Percentiles rank a stretch among this genome's conserved stretches.
phyloP scores from a whole-genome alignment of 352 stramenopile genomes.

The Phytophthora constricta region DNA sequence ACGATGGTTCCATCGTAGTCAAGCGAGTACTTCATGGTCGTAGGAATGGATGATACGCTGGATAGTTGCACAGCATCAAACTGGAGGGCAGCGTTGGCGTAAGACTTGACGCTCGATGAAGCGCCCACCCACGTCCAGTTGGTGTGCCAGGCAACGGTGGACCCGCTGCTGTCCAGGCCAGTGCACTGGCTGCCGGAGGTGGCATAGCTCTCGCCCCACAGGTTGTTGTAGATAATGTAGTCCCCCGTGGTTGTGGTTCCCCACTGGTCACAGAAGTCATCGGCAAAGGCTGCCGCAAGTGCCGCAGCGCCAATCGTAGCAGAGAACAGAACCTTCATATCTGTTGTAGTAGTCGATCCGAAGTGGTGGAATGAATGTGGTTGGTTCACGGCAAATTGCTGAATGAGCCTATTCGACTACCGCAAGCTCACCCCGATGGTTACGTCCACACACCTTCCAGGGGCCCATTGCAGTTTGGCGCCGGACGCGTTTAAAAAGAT shows the following conservation, averaged over 20 bases:
- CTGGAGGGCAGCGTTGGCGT: constrained; percentile 47
- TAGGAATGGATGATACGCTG: constrained; percentile 41
- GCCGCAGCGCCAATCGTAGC: constrained; percentile 1
- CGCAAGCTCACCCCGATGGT: neutral
- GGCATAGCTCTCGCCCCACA: constrained; percentile 40
- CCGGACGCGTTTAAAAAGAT: neutral
- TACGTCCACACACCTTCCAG: too few species aligned
- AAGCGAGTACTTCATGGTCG: constrained; percentile 41
- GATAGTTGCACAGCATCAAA: constrained; percentile 41
- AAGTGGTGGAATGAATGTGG: too few species aligned
- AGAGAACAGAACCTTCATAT: constrained; percentile 26
- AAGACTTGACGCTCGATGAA: constrained; percentile 48
- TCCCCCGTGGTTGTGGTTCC: constrained; percentile 26
- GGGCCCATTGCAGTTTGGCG: neutral
- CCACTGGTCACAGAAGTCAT: constrained; percentile 41
- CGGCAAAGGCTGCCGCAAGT: neutral
- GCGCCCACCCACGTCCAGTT: constrained; percentile 38
- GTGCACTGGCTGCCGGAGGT: constrained; percentile 51
- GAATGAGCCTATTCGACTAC: constrained; percentile 14
- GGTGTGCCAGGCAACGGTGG: constrained; percentile 42
- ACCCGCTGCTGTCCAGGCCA: constrained; percentile 37
- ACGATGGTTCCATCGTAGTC: constrained; percentile 36
- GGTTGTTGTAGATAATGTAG: constrained; percentile 59
- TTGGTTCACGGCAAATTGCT: constrained; percentile 16
- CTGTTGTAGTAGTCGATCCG: neutral